phyloP scores from a whole-genome alignment of 129 eudicot species.

The Artemisia annua region DNA sequence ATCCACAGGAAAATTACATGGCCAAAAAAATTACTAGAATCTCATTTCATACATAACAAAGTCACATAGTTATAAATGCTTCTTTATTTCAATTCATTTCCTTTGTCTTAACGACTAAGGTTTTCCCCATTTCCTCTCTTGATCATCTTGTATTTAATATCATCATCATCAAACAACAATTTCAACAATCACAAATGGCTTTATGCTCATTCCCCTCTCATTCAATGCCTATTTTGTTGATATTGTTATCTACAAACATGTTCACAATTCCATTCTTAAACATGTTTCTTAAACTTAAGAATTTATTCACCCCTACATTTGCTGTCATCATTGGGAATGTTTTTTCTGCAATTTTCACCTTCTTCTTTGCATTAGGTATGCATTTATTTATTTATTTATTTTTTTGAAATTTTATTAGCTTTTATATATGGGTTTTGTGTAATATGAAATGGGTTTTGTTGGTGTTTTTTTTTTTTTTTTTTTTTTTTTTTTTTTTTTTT shows the following conservation, averaged over 20 bases:
- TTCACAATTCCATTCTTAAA: slow-evolving; percentile 26
- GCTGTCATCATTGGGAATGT: slow-evolving; percentile 68
- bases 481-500: too few species aligned
- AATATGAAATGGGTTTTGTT: slow-evolving; percentile 22
- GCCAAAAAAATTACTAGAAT: slow-evolving; percentile 10
- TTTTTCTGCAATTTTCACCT: slow-evolving; percentile 85
- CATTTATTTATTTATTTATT: background rate
- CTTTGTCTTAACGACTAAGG: background rate
- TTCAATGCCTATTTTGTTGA: slow-evolving; percentile 45
- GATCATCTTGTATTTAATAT: slow-evolving; percentile 10
- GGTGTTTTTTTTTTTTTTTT: too few species aligned
- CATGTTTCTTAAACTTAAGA: slow-evolving; percentile 44
- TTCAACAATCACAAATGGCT: slow-evolving; percentile 41
- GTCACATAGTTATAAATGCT: slow-evolving; percentile 30
- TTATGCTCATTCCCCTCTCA: slow-evolving; percentile 73
- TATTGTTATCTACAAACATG: slow-evolving; percentile 20
- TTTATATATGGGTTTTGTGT: slow-evolving; percentile 19
- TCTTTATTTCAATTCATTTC: background rate
- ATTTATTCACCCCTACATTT: slow-evolving; percentile 59
- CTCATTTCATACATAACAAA: slow-evolving; percentile 24
- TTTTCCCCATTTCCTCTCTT: background rate
- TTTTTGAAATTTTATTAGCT: too few species aligned
- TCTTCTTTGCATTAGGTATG: slow-evolving; percentile 90
- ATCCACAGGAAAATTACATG: too few species aligned
- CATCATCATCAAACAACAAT: background rate